phyloP scores from a whole-genome alignment of 306 rosid genomes.

The Quercus gilva region DNA sequence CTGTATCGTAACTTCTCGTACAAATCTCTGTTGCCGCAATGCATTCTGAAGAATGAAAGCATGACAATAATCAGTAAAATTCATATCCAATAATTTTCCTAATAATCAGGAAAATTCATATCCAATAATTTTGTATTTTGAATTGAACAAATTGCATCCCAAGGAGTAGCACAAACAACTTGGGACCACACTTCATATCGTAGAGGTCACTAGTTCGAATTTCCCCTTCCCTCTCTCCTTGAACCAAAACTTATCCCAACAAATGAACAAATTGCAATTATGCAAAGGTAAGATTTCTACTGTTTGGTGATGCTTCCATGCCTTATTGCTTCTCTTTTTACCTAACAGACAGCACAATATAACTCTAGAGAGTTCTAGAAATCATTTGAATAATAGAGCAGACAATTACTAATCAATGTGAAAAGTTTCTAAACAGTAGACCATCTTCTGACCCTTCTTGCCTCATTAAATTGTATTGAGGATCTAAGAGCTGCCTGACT shows the following conservation, averaged over 20 bases:
- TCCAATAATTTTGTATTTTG: not conserved
- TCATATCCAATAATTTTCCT: not conserved
- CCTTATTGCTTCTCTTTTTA: too few species aligned
- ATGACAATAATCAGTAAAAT: not conserved
- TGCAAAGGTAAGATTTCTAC: not conserved
- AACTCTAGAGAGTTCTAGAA: not conserved
- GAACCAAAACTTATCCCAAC: too few species aligned
- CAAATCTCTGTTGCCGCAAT: slow-evolving; percentile 78
- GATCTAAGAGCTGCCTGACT: not conserved
- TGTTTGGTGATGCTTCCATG: too few species aligned
- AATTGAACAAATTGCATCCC: too few species aligned
- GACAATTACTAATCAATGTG: not conserved
- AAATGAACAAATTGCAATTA: not conserved
- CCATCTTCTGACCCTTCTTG: slow-evolving; percentile 1
- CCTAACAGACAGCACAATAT: too few species aligned
- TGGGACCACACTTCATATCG: too few species aligned
- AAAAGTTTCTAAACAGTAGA: not conserved
- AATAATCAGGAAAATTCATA: not conserved
- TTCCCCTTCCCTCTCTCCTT: too few species aligned
- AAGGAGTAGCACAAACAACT: too few species aligned
- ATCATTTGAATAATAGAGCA: not conserved
- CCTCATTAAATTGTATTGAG: not conserved
- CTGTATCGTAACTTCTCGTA: slow-evolving; percentile 93
- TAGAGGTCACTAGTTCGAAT: too few species aligned
- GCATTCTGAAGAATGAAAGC: slow-evolving; percentile 68